phyloP scores from a whole-genome alignment of 179 eudicot species.

The Patellifolia procumbens region DNA sequence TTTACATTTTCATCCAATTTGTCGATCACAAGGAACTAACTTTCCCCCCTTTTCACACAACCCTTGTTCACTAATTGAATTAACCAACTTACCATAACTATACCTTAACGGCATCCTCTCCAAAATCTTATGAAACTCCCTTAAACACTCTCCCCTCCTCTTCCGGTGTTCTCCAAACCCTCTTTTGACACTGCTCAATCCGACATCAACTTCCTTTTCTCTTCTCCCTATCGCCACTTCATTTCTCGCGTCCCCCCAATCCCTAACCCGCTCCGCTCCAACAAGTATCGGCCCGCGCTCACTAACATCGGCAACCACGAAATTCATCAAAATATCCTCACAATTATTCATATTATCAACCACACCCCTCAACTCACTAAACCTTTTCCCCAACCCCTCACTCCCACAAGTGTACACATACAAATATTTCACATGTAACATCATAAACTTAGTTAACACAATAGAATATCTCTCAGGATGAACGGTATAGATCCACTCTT shows the following conservation, averaged over 20 bases:
- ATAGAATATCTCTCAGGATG: constrained; percentile 73
- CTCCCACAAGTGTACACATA: constrained; percentile 53
- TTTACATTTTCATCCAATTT: constrained; percentile 19
- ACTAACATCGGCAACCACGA: constrained; percentile 62
- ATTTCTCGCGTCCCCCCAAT: constrained; percentile 83
- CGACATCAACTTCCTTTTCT: constrained; percentile 45
- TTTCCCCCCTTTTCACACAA: constrained; percentile 71
- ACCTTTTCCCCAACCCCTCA: constrained; percentile 24
- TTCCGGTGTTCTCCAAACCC: constrained; percentile 76
- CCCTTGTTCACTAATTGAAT: constrained; percentile 76
- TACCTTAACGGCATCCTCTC: constrained; percentile 76
- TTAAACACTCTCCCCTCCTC: constrained; percentile 79
- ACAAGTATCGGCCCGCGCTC: constrained; percentile 62
- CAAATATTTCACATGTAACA: constrained; percentile 41
- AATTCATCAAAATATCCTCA: constrained; percentile 91
- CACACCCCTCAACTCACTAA: constrained; percentile 37
- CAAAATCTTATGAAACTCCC: constrained; percentile 64
- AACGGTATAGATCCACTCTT: constrained; percentile 80
- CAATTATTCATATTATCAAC: constrained; percentile 75
- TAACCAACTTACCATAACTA: constrained; percentile 70
- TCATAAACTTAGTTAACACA: constrained; percentile 75
- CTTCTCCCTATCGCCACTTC: constrained; percentile 35
- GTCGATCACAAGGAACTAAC: constrained; percentile 70
- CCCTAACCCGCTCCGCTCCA: constrained; percentile 63
- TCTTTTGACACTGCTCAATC: constrained; percentile 56